phyloP scores from a whole-genome alignment of 768 basidiomycete species.

The Kwoniella pini region DNA sequence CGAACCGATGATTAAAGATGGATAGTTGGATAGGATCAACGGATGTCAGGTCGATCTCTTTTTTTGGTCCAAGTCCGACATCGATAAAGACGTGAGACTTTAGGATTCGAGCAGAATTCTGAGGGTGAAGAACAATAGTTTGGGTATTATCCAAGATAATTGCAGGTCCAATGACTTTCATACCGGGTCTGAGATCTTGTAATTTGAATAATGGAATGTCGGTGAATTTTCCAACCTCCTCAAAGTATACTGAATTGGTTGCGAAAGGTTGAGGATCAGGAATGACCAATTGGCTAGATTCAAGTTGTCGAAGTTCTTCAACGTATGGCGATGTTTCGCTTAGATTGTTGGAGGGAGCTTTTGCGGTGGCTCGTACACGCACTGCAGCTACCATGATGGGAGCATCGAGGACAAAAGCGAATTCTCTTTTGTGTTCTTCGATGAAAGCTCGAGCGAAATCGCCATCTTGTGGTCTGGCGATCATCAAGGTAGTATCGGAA shows the following conservation, averaged over 20 bases:
- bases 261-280: constrained; percentile 21
- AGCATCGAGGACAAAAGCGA: constrained; percentile 57
- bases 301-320: constrained; percentile 28
- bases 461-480: constrained; percentile 60
- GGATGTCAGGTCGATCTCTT: constrained; percentile 25
- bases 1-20: constrained; percentile 92
- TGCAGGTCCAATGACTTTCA: constrained; percentile 66
- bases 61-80: constrained; percentile 40
- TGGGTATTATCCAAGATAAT: constrained; percentile 96
- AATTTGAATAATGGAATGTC: constrained; percentile 32
- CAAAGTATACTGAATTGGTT: constrained; percentile 33
- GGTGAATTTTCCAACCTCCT: constrained; percentile 29
- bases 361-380: constrained; percentile 32
- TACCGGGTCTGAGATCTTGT: constrained; percentile 30
- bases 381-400: constrained; percentile 55
- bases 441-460: constrained; percentile 77
- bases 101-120: constrained; percentile 37
- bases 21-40: constrained; percentile 63
- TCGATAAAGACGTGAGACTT: constrained; percentile 38
- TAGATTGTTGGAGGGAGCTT: constrained; percentile 15
- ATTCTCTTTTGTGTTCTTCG: constrained; percentile 42
- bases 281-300: constrained; percentile 7
- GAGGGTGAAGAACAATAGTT: constrained; percentile 76
- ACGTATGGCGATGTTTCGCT: constrained; percentile 27
- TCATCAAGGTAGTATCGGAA: constrained; percentile 83